Percentiles rank a stretch among this genome's conserved stretches.
Conservation (phyloP, 1,139 yeast genomes). For the Sugiyamaella xylanicola region DNA sequence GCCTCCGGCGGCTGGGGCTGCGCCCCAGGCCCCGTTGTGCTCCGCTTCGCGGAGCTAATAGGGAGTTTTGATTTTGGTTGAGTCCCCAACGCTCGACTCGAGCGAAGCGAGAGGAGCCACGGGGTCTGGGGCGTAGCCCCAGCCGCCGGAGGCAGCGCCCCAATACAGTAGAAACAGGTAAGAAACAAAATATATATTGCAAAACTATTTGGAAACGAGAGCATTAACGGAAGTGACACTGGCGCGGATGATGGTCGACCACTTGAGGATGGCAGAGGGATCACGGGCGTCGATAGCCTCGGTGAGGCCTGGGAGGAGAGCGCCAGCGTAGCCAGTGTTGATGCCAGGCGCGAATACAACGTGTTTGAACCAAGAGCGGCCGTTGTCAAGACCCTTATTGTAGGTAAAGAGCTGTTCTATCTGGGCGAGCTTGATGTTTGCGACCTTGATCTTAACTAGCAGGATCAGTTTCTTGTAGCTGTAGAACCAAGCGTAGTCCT, state of each 20-base stretch:
- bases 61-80: too few relatives aligned
- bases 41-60: not conserved
- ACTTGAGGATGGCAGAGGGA: conserved; percentile 53
- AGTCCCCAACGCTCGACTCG: too few relatives aligned
- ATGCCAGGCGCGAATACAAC: conserved; percentile 82
- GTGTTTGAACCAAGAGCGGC: conserved; percentile 86
- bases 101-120: not conserved
- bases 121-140: not conserved
- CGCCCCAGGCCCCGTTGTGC: not conserved
- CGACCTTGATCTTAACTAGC: conserved; percentile 37
- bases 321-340: conserved; percentile 84
- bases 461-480: conserved; percentile 37
- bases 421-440: conserved; percentile 41
- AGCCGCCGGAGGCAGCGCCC: not conserved
- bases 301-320: conserved; percentile 73
- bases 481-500: conserved; percentile 41
- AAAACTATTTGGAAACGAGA: conserved; percentile 13
- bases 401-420: conserved; percentile 67
- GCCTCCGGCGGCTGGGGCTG: conserved; percentile 2
- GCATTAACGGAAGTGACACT: conserved; percentile 35
- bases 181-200: not conserved
- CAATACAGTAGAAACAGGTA: not conserved
- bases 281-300: conserved; percentile 78
- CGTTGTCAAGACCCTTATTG: conserved; percentile 60
- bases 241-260: conserved; percentile 54